Base-by-base conservation (phyloP, 2,329 filamentous ascomycete genomes). In the Didymella exigua region DNA sequence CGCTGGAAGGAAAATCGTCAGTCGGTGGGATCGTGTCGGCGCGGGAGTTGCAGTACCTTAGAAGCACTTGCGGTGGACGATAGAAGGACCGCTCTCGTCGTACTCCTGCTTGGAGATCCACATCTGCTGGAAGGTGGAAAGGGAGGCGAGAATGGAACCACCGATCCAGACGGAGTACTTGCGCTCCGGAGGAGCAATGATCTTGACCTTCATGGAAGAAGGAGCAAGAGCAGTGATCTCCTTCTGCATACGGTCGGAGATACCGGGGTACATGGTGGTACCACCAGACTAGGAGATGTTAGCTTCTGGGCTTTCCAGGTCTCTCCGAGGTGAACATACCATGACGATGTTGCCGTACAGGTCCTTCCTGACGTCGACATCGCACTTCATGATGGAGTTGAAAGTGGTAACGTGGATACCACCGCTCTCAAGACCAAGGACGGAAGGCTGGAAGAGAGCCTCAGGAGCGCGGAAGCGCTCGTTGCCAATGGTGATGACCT, bases 31-130 rank as follows among this genome's bases (percentile, higher is more conserved):
- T 19, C 44, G 40, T 33, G 21, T 42, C 31, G 33, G 37, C 14
- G 30, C 30, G 19, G 31, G 51, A 49, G 31, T 36, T 38, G 26
- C 49, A 77, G 73, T 76, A 88, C 87, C 89, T 96, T 96, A 97
- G 90, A 97, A 97, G 91, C 93, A 97, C 91, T 97, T 98, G 89
- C 93, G 91, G 90, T 98, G 93, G 76, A 98, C 93, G 78, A 98
- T 98, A 77, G 93, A 97, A 75, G 93, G 95, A 84, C 93, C 93
- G 81, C 89, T 95, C 91, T 98, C 95, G 86, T 99, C 95, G 89
- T 98, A 98, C 87, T 98, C 93, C 86, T 99, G 95, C 92, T 99
- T 99, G 76, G 95, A 99, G 89, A 99, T 98, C 95, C 95, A 99
- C 95, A 99, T 99, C 86, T 99, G 95, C 87, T 99, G 95, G 93